Evolutionary conservation across 2,329 filamentous ascomycete genomes (phyloP), one percentile per base, ranked within the genome.

Genomic region (Cladorrhinum sp.): DNA sequence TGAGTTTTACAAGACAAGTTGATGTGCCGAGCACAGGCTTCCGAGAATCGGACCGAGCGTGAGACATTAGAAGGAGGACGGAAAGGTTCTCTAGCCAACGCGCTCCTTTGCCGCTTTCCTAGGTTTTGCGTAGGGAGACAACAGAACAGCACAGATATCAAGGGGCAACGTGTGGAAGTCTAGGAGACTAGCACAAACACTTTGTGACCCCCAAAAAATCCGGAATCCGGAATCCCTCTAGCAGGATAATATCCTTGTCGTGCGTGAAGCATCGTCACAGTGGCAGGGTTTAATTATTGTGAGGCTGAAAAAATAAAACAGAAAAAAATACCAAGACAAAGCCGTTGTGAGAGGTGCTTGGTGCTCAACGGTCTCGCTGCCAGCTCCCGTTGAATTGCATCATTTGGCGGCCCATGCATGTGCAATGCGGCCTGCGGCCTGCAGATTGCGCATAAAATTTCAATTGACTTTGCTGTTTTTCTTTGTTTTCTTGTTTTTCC

Each of bases 1-100:
- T 0, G 87, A 89, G 58, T 98, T 90, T 72, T 96, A 96, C 73
- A 83, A 85, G 69, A 75, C 91, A 20, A 81, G 68, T 66, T 71
- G 67, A 65, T 68, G 16, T 62, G 59, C 25, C 13, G 36, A 22
- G 24, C 61, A 5, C 50, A 56, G 27, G 4, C 60, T 41, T 22
- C 24, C n/a, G 56, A 36, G 49, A 27, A 12, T 9, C 51, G n/a
- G 20, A 18, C 36, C 10, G 54, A 38, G 18, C 10, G 36, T 25
- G 49, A 32, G 18, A 45, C 20, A 22, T n/a, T 8, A 29, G 9
- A 51, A n/a, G 10, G 52, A 22, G 5, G 20, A 16, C 3, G 27
- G 8, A 12, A 27, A 18, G 8, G 48, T 10, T 29, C 32, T 36
- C 32, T 13, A 12, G 32, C 10, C 41, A 45, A 45, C 41, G n/a